These are phyloP conservation scores for Eustoma russellianum DNA, from an alignment of 257 asterid species.

Conservation along the genomic window DNA sequence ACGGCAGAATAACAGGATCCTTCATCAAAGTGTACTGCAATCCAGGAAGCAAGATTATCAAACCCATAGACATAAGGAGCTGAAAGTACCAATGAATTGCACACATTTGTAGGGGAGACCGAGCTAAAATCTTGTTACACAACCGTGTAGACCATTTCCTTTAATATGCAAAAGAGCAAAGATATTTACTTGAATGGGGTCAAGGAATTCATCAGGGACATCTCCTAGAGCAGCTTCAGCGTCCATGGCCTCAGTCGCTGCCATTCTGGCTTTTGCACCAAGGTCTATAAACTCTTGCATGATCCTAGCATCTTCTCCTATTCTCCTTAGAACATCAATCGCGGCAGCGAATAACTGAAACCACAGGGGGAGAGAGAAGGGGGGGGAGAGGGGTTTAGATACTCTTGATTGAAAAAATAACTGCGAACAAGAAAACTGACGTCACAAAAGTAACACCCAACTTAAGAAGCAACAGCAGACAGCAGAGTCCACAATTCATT, in stretches of 20 bases:
- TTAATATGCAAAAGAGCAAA: background rate
- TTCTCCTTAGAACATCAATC: conserved; percentile 62
- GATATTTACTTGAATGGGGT: conserved; percentile 73
- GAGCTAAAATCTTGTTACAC: no score
- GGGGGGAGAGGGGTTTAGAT: background rate
- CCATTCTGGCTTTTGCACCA: conserved; percentile 64
- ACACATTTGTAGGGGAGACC: no score
- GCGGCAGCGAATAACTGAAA: conserved; percentile 78
- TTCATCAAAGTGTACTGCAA: conserved; percentile 84
- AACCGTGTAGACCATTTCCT: no score
- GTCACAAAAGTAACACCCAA: no score
- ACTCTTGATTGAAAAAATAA: no score
- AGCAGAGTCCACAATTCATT: conserved; percentile 12
- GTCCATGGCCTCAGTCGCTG: conserved; percentile 81
- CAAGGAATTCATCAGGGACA: conserved; percentile 96
- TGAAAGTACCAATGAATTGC: background rate
- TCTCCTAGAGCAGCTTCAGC: conserved; percentile 95
- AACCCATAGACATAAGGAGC: background rate
- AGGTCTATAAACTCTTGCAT: conserved; percentile 70
- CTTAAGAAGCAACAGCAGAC: conserved; percentile 4
- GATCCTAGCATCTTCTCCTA: conserved; percentile 63
- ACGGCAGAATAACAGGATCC: conserved; percentile 91
- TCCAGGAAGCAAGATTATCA: conserved; percentile 5
- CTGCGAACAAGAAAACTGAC: no score
- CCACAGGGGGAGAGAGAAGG: background rate